Conservation (phyloP, 208 protist genomes). For the Acanthamoeba lenticulata region DNA sequence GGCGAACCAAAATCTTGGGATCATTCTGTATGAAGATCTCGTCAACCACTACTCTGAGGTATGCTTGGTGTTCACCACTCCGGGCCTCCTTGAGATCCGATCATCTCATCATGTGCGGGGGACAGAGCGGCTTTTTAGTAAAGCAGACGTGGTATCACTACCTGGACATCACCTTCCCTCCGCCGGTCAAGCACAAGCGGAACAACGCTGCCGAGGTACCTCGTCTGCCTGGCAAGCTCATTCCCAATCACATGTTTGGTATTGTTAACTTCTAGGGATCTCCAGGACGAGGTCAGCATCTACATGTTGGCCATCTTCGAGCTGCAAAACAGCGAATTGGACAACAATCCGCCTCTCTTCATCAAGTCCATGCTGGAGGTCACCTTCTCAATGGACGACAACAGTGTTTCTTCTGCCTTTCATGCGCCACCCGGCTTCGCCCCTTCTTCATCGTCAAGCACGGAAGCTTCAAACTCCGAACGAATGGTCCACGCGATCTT, state of each 20-base stretch:
- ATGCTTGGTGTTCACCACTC: neutral
- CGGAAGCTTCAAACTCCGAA: neutral
- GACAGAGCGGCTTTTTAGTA: neutral
- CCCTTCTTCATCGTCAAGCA: neutral
- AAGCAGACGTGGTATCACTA: conserved; percentile 50
- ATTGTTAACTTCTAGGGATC: neutral
- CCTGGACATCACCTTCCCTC: neutral
- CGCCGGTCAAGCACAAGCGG: neutral
- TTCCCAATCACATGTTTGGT: no score
- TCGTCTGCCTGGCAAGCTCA: no score
- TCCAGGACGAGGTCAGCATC: neutral
- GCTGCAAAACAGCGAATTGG: conserved; percentile 10
- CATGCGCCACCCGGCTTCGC: neutral
- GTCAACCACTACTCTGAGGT: conserved; percentile 21
- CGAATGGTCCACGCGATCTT: neutral
- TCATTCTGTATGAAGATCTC: conserved; percentile 1
- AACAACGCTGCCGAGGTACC: neutral
- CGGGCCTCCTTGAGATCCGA: neutral
- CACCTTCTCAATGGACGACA: neutral
- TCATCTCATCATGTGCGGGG: neutral
- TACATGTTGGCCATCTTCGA: conserved; percentile 51
- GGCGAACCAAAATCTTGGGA: neutral
- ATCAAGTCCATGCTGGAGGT: neutral
- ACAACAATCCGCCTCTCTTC: conserved; percentile 1
- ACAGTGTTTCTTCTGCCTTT: neutral